phyloP scores from a whole-genome alignment of 2,329 filamentous ascomycete species.

The Ophiostoma piceae region DNA sequence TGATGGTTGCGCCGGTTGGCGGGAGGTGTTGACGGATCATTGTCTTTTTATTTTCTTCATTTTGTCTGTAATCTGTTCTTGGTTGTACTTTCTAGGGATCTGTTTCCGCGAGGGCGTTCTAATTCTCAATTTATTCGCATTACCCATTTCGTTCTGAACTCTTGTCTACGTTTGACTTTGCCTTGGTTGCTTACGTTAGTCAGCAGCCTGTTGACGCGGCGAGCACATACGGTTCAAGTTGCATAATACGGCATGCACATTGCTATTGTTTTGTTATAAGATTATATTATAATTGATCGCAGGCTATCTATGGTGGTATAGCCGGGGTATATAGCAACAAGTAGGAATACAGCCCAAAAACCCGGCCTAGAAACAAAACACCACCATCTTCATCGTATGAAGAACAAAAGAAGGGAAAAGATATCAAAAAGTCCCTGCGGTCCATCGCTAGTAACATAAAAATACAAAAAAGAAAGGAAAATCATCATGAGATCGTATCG shows the following conservation, averaged over 20 bases:
- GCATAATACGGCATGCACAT: not conserved
- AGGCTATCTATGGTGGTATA: constrained; percentile 17
- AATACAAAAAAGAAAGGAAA: not conserved
- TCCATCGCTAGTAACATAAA: not conserved
- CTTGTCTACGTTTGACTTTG: too few species aligned
- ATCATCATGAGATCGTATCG: not conserved
- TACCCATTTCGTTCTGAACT: not conserved
- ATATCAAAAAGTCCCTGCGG: not conserved
- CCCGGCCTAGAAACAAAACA: not conserved
- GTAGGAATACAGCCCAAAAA: constrained; percentile 2
- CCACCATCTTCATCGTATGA: not conserved
- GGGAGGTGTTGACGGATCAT: constrained; percentile 3
- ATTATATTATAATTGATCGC: not conserved
- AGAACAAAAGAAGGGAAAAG: not conserved
- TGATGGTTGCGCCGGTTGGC: not conserved
- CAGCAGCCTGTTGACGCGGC: too few species aligned
- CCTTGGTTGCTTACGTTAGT: not conserved
- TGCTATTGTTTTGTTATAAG: not conserved
- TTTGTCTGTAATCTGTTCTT: constrained; percentile 6
- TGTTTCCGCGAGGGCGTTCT: constrained; percentile 19
- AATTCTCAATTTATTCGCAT: constrained; percentile 1
- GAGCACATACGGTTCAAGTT: not conserved
- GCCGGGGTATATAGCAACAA: constrained; percentile 22
- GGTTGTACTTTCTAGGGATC: constrained; percentile 5
- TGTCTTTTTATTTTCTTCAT: not conserved